Conservation (phyloP, 139 green algal species). For the Spirogloea muscicola region DNA sequence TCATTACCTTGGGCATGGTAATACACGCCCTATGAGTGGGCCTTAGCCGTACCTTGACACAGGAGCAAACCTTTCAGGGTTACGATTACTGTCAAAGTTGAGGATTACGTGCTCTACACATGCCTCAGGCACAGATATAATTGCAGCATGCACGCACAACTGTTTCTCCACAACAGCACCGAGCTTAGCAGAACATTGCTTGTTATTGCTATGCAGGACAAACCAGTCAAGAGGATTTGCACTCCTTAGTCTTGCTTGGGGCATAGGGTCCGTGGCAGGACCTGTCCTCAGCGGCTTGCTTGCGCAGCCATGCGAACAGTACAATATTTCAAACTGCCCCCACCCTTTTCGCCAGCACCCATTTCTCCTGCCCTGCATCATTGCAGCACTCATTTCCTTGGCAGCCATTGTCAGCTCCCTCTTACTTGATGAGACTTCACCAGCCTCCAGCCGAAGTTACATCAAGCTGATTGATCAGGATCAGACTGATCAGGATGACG, state of each 20-base stretch:
- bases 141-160: background rate
- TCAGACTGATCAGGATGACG: no score
- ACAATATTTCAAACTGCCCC: background rate
- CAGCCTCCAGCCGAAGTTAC: no score
- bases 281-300: background rate
- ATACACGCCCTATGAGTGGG: background rate
- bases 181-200: background rate
- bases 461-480: no score
- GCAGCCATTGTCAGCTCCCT: no score
- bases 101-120: background rate
- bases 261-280: constrained; percentile 4
- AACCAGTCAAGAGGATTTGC: constrained; percentile 9
- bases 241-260: constrained; percentile 13
- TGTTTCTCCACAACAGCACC: no score
- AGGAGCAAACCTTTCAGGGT: background rate
- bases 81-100: background rate
- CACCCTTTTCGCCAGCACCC: background rate
- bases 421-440: no score
- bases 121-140: background rate
- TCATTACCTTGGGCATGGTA: background rate
- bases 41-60: background rate
- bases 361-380: constrained; percentile 14
- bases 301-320: background rate
- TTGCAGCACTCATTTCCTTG: no score
- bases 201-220: background rate